Evolutionary conservation across 768 basidiomycete species (phyloP), one percentile per base, ranked within the genome.

Genomic region (Naganishia onofrii): DNA sequence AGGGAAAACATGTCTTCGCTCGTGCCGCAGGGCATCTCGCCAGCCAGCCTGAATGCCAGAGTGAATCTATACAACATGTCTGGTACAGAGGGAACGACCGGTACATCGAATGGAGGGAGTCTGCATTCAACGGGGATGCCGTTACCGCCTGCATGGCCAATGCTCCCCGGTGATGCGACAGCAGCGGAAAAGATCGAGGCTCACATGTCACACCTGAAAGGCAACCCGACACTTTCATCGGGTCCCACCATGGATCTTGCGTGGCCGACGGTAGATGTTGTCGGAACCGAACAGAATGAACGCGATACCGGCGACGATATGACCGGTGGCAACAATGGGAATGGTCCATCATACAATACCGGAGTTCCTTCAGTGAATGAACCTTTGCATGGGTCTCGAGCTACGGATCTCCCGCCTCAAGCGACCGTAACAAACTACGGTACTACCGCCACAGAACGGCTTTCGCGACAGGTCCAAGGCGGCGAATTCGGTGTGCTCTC

Each of bases 111-210:
- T n/a, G 17, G 67, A 57, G 55, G 65, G 64, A 38, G 60, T 28
- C 34, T 65, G 26, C 75, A 28, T 65, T 77, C 7, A 74, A 79
- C 68, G 56, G 74, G 5, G 75, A 75, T 71, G 66, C 71, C 21
- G 76, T 76, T 77, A 68, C 75, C 78, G 6, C 77, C 76, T 6
- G 66, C 75, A 28, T 79, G 78, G 78, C 78, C 78, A 5, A 54
- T 79, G 29, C 69, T 79, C 15, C 74, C 76, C 6, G 74, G 75
- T 38, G 56, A 70, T 28, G 63, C 46, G n/a, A 29, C 38, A 8
- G 32, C 60, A 29, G 66, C 52, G 32, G 66, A 53, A 21, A 66
- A 66, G 28, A 66, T 52, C 48, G 66, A 55, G n/a, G 23, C 17
- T 8, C 54, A 55, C 53, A 31, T 28, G 32, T 55, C 56, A 65